Conservation (phyloP, 495 filamentous ascomycete genomes). For the Aspergillus bridgeri region DNA sequence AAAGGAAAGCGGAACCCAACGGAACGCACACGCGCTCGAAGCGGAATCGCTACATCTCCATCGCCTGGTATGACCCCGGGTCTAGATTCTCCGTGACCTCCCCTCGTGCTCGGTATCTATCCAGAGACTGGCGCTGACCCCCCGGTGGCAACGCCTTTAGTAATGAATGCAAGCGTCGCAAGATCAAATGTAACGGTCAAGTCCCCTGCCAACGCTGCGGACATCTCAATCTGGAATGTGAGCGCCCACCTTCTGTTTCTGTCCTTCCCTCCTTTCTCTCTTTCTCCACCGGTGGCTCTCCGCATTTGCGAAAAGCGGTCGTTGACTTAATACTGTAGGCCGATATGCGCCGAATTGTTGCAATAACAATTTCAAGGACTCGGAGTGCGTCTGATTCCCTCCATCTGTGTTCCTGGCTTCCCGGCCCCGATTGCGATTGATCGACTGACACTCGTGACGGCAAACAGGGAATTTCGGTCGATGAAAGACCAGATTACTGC, state of each 20-base stretch:
- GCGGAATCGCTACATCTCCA: conserved; percentile 79
- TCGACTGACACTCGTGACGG: conserved; percentile 10
- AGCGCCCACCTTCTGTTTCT: conserved; percentile 8
- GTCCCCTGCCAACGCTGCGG: conserved; percentile 86
- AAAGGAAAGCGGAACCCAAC: conserved; percentile 49
- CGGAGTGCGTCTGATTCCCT: conserved; percentile 49
- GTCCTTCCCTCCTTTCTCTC: too few relatives aligned
- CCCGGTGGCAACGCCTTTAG: conserved; percentile 23
- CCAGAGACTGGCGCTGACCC: conserved; percentile 14
- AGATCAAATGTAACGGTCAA: conserved; percentile 94
- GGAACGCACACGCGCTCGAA: conserved; percentile 50
- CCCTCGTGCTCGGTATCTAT: too few relatives aligned
- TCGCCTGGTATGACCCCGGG: conserved; percentile 68
- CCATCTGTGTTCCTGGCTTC: background rate
- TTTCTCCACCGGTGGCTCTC: background rate
- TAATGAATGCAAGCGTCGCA: conserved; percentile 90
- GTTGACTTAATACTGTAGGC: conserved; percentile 23
- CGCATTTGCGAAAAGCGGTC: background rate
- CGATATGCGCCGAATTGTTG: conserved; percentile 93
- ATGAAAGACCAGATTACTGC: conserved; percentile 69
- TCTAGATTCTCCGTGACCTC: conserved; percentile 7
- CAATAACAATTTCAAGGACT: conserved; percentile 75
- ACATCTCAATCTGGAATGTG: conserved; percentile 79
- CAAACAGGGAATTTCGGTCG: conserved; percentile 66
- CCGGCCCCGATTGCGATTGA: background rate